Conservation (phyloP, 2,329 filamentous ascomycete species). For the Nemania sp. region DNA sequence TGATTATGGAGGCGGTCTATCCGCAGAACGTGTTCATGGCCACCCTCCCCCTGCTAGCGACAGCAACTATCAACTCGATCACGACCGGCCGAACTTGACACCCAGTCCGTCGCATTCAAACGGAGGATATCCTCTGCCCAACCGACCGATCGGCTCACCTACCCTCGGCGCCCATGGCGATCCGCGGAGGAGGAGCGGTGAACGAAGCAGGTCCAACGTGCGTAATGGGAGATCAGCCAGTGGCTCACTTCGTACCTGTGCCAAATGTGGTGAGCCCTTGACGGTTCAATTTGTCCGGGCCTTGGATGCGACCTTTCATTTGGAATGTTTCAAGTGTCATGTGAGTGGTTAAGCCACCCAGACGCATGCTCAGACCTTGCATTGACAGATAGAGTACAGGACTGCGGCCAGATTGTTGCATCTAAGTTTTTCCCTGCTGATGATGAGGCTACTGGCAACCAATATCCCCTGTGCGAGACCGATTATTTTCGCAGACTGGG, state of each 20-base stretch:
- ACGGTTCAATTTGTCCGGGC: constrained; percentile 96
- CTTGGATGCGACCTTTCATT: constrained; percentile 88
- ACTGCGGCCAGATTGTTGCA: constrained; percentile 94
- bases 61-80: constrained; percentile 39
- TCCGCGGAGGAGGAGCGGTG: constrained; percentile 56
- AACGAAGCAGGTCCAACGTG: constrained; percentile 61
- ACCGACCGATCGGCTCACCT: constrained; percentile 44
- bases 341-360: constrained; percentile 59
- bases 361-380: background rate
- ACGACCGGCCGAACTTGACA: constrained; percentile 41
- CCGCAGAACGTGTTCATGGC: constrained; percentile 40
- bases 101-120: constrained; percentile 41
- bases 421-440: constrained; percentile 99
- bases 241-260: constrained; percentile 69
- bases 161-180: constrained; percentile 48
- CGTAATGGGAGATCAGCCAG: constrained; percentile 60
- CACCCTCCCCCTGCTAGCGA: constrained; percentile 38
- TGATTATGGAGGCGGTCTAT: constrained; percentile 43
- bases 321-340: constrained; percentile 97
- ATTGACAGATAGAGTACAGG: constrained; percentile 56
- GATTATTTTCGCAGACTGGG: constrained; percentile 95
- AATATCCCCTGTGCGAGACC: constrained; percentile 96
- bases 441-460: constrained; percentile 79
- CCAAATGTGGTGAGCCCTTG: constrained; percentile 85
- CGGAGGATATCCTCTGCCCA: constrained; percentile 37